These are phyloP conservation scores for Gonapodya prolifera DNA, from an alignment of 192 early-diverging fungal species.

Conservation along the genomic window DNA sequence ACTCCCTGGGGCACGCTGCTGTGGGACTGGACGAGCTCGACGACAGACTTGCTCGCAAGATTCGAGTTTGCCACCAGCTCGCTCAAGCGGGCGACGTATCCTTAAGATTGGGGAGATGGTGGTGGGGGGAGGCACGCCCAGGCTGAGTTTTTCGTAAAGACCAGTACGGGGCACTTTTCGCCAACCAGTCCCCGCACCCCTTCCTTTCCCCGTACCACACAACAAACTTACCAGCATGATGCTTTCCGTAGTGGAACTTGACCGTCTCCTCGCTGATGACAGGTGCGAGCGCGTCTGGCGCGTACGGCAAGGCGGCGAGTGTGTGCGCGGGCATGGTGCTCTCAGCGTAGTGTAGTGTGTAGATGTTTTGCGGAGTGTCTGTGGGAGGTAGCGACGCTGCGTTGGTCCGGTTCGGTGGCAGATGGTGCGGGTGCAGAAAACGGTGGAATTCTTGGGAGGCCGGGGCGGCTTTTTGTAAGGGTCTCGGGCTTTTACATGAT, in stretches of 20 bases:
- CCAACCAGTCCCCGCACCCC: too few species aligned
- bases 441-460: too few species aligned
- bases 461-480: too few species aligned
- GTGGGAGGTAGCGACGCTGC: too few species aligned
- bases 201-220: too few species aligned
- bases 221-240: constrained; percentile 8
- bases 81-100: constrained; percentile 15
- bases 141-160: neutral
- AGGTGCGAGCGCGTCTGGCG: constrained; percentile 14
- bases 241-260: constrained; percentile 15
- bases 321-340: neutral
- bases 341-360: too few species aligned
- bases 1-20: constrained; percentile 6
- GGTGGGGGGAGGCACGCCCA: neutral
- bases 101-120: neutral
- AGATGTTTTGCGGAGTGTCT: too few species aligned
- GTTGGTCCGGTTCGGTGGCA: too few species aligned
- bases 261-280: constrained; percentile 14
- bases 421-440: too few species aligned
- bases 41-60: neutral
- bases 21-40: neutral
- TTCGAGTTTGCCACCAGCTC: constrained; percentile 2
- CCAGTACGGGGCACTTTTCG: too few species aligned
- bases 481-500: too few species aligned
- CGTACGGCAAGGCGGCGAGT: constrained; percentile 19